Evolutionary conservation across 2,329 filamentous ascomycete genomes (phyloP).

Genomic region (Apiospora sp.): DNA sequence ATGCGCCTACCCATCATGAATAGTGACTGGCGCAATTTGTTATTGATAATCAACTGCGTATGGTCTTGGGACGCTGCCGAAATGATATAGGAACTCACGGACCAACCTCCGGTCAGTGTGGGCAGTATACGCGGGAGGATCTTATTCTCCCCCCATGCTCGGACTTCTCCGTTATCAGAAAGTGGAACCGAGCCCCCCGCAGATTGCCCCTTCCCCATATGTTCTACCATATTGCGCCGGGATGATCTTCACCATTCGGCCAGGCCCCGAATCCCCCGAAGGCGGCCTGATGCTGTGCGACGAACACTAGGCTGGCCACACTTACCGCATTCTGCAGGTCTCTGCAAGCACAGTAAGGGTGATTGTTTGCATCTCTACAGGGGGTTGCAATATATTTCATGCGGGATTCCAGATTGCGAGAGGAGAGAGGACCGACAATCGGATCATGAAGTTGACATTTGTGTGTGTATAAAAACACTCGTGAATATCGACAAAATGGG

Average conservation of each 20-base stretch:
- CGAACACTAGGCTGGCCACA: not conserved
- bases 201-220: not conserved
- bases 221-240: not conserved
- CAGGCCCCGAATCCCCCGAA: not conserved
- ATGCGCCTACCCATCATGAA: too few species aligned
- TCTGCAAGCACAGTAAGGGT: not conserved
- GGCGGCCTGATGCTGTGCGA: not conserved
- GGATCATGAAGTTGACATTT: not conserved
- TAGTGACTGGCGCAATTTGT: too few species aligned
- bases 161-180: constrained; percentile 8
- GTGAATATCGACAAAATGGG: not conserved
- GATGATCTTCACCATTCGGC: not conserved
- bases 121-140: not conserved
- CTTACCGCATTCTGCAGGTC: not conserved
- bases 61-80: not conserved
- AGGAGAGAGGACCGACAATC: not conserved
- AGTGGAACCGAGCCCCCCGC: not conserved
- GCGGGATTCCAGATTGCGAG: not conserved
- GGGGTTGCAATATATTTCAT: not conserved
- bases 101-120: not conserved
- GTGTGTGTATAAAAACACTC: not conserved
- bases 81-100: not conserved
- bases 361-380: not conserved
- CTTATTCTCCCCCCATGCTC: not conserved
- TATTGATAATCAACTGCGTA: too few species aligned